Conservation (phyloP, 768 basidiomycete species). For the Amanita fuliginea region DNA sequence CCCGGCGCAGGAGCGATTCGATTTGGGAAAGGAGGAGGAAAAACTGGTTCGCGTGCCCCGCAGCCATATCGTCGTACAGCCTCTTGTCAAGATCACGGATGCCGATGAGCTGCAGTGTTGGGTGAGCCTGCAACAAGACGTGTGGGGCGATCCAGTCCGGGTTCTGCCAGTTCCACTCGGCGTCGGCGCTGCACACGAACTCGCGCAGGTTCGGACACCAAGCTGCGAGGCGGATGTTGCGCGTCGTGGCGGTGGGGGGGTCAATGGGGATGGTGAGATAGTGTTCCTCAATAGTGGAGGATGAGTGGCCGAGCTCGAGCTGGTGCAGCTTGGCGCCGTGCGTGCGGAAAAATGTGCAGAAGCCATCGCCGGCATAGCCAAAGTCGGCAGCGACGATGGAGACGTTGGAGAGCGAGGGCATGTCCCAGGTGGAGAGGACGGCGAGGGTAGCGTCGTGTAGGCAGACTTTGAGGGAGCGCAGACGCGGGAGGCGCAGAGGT, state of each 20-base stretch:
- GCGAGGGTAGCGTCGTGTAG: slow-evolving; percentile 64
- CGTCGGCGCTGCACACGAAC: slow-evolving; percentile 68
- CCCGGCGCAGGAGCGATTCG: slow-evolving; percentile 39
- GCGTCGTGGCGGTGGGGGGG: slow-evolving; percentile 24
- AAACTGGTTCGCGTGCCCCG: slow-evolving; percentile 34
- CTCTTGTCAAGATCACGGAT: slow-evolving; percentile 63
- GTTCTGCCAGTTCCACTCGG: slow-evolving; percentile 71
- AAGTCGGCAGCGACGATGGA: slow-evolving; percentile 66
- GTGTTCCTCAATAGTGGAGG: slow-evolving; percentile 55
- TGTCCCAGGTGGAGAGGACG: slow-evolving; percentile 53
- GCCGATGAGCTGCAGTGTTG: slow-evolving; percentile 52
- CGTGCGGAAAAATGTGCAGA: slow-evolving; percentile 51
- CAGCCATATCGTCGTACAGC: slow-evolving; percentile 31
- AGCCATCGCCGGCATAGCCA: slow-evolving; percentile 54
- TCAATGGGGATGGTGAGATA: slow-evolving; percentile 36
- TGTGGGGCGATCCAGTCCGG: slow-evolving; percentile 80
- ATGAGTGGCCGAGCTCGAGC: slow-evolving; percentile 65
- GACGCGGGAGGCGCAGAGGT: slow-evolving; percentile 43
- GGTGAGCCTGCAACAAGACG: slow-evolving; percentile 54
- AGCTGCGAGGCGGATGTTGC: slow-evolving; percentile 37
- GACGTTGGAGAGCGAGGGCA: slow-evolving; percentile 52
- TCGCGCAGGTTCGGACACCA: slow-evolving; percentile 63
- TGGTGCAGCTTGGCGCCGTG: slow-evolving; percentile 54
- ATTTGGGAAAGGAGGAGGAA: slow-evolving; percentile 61
- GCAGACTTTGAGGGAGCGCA: slow-evolving; percentile 59